Evolutionary conservation across 495 filamentous ascomycete species (phyloP), one percentile per base, ranked within the genome.

Genomic region (Penicillium dipodomyicola): DNA sequence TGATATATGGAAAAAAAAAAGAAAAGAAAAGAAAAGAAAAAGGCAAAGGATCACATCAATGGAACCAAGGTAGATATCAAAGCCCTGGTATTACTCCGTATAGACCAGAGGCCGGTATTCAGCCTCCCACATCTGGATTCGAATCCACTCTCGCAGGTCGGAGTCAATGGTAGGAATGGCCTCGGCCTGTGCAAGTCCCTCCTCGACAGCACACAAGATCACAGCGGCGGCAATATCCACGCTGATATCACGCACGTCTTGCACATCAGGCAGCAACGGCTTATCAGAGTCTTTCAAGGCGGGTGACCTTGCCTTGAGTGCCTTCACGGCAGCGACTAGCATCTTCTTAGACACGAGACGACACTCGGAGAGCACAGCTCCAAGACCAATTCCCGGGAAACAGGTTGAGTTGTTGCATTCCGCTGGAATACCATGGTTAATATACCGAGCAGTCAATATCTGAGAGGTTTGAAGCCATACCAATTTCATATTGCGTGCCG

Each of bases 341-440:
- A 96, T 91, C 63, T 85, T 83, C 62, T 92, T 85, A 0, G 85
- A 87, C 5, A 96, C 63, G 2, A 81, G 74, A 2, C 68, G 77
- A 2, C 84, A 76, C 15, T 86, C 82, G 12, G 76, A 84, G 10
- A 96, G 80, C 17, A 96, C 84, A 10, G 80, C 81, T 14, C 90
- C 91, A 2, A 96, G 83, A 0, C 91, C 91, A 54, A 96, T 92
- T 0, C 88, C 91, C 0, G 90, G 90, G 73, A 94, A 96, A 23
- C 84, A 84, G n/a, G 87, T 88, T 5, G 86, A 88, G 71, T 96
- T 96, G 73, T 96, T 96, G 77, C 91, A 96, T 67, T 95, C 92
- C 23, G 89, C 90, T 81, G 47, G 11, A 11, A 22, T 19, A 41
- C 17, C 15, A 39, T 46, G 30, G 19, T 54, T 37, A 61, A 42